Conservation (phyloP, 306 rosid genomes). For the Medicago truncatula region DNA sequence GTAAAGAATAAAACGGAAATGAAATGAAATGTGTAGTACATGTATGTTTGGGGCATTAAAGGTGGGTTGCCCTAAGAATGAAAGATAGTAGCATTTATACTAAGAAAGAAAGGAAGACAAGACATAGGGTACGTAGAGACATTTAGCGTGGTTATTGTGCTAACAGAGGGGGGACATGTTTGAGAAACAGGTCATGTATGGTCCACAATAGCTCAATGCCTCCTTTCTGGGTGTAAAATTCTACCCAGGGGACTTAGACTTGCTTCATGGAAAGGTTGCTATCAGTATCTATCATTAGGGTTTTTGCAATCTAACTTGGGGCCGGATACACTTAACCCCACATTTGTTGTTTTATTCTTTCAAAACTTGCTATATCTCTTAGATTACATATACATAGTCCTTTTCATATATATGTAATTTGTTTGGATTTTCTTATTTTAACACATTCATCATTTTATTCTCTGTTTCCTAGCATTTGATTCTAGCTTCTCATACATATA, state of each 20-base stretch:
- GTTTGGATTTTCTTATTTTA: conserved; percentile 39
- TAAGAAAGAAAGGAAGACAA: conserved; percentile 51
- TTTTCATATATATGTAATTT: conserved; percentile 47
- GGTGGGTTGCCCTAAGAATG: conserved; percentile 51
- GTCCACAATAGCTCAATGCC: conserved; percentile 56
- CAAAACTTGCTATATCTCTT: conserved; percentile 46
- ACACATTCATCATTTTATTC: conserved; percentile 25
- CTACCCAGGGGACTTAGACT: conserved; percentile 65
- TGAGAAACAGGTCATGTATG: conserved; percentile 46
- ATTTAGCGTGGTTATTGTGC: conserved; percentile 49
- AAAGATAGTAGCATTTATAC: conserved; percentile 47
- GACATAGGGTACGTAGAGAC: conserved; percentile 51
- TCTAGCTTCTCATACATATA: conserved; percentile 1
- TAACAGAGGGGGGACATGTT: conserved; percentile 46
- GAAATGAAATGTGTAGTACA: conserved; percentile 32
- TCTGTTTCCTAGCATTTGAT: conserved; percentile 23
- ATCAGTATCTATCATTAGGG: conserved; percentile 66
- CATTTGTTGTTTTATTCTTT: conserved; percentile 63
- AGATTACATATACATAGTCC: conserved; percentile 55
- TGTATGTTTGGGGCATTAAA: conserved; percentile 45
- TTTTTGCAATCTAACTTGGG: conserved; percentile 62
- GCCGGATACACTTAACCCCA: conserved; percentile 56
- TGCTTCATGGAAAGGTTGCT: conserved; percentile 69
- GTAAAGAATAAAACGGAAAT: conserved; percentile 42
- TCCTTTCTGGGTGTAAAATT: conserved; percentile 53